Conservation (phyloP, 768 basidiomycete genomes). For the Suillus weaverae region DNA sequence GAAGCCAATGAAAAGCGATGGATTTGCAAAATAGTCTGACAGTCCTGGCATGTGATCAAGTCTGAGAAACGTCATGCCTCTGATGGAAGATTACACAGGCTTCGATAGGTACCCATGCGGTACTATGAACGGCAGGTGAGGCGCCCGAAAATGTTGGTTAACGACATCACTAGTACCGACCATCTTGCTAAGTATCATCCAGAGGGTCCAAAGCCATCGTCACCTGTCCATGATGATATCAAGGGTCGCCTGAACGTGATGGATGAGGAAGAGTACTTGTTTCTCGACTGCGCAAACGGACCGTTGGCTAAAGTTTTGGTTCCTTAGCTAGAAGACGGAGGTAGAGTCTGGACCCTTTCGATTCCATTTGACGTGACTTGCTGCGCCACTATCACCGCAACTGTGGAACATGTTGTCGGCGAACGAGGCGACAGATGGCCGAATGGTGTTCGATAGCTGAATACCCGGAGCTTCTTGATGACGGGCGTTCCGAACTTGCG, state of each 20-base stretch:
- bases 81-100: conserved; percentile 6
- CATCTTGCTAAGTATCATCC: not conserved
- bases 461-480: conserved; percentile 23
- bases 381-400: conserved; percentile 22
- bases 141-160: not conserved
- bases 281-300: conserved; percentile 17
- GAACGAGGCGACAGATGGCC: conserved; percentile 21
- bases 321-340: conserved; percentile 11
- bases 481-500: conserved; percentile 2
- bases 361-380: conserved; percentile 28
- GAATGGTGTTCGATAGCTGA: conserved; percentile 18
- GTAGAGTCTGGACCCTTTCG: conserved; percentile 22
- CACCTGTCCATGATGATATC: conserved; percentile 19
- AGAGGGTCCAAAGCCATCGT: conserved; percentile 8
- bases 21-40: conserved; percentile 6
- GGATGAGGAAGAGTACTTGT: conserved; percentile 7
- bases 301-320: conserved; percentile 3
- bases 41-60: not conserved
- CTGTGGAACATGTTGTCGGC: conserved; percentile 6
- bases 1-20: conserved; percentile 3
- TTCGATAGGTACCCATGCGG: not conserved
- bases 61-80: not conserved
- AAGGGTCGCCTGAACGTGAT: not conserved
- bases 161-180: not conserved
- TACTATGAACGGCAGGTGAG: no score